These are phyloP conservation scores for Ascoidea tarda DNA, from an alignment of 805 yeast species.

Conservation along the genomic window DNA sequence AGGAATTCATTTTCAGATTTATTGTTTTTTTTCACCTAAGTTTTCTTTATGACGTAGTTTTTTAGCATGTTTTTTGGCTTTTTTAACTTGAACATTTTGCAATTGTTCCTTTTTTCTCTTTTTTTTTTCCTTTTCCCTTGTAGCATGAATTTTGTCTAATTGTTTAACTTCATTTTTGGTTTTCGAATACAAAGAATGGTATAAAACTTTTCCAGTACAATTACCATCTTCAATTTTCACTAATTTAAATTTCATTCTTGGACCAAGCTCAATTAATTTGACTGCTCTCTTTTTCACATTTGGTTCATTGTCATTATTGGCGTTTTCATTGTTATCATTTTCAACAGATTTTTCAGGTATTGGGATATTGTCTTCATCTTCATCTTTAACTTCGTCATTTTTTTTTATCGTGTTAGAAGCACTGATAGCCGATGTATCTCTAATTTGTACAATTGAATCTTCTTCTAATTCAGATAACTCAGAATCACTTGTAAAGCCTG, in stretches of 20 bases:
- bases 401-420: conserved; percentile 12
- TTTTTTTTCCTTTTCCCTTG: conserved; percentile 45
- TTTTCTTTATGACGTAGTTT: conserved; percentile 52
- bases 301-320: conserved; percentile 16
- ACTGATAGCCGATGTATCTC: conserved; percentile 15
- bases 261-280: conserved; percentile 86
- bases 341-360: conserved; percentile 12
- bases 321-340: conserved; percentile 13
- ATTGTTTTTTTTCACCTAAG: conserved; percentile 18
- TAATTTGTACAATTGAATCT: conserved; percentile 62
- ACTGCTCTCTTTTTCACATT: conserved; percentile 57
- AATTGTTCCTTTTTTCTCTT: conserved; percentile 67
- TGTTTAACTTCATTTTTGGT: conserved; percentile 41
- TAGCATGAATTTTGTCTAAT: conserved; percentile 55
- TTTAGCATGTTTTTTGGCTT: conserved; percentile 59
- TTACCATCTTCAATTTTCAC: conserved; percentile 87
- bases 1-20: conserved; percentile 5
- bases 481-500: conserved; percentile 75
- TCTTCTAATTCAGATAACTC: conserved; percentile 93
- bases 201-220: conserved; percentile 77
- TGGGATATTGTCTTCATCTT: conserved; percentile 13
- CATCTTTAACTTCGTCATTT: conserved; percentile 14
- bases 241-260: conserved; percentile 63
- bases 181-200: conserved; percentile 62
- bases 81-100: conserved; percentile 63